Evolutionary conservation across 148 eudicot species (phyloP), one percentile per base, ranked within the genome.

Genomic region (Bassia scoparia): DNA sequence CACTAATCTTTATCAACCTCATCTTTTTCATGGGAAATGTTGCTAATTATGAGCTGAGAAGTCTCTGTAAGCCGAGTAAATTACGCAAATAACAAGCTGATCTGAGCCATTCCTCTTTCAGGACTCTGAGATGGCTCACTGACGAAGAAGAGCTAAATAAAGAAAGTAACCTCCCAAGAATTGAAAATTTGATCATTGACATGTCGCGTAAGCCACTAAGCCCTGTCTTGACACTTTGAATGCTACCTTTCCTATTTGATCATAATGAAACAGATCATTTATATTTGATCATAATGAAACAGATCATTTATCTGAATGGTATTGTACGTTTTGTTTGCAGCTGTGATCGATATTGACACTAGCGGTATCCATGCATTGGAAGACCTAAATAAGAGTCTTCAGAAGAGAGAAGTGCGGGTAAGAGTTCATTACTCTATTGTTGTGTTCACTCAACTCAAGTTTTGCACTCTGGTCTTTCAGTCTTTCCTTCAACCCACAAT

Each of bases 291-390:
- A n/a, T 7, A 14, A 8, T 41, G 46, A 41, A 41, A 41, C 0
- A 1, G 12, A 8, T 41, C 46, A 41, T 41, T 5, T 11, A 41
- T 71, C n/a, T 2, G 29, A 33, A 18, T 43, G 20, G 1, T 9
- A 15, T 37, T 15, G 17, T 56, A 31, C 6, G 1, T 14, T 60
- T 56, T 24, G 20, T 11, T 48, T 82, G 86, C 89, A 89, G 95
- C 95, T 70, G 95, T 89, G 20, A 83, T 80, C 20, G 95, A 89
- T 77, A 86, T 89, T 61, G 95, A 89, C 67, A 89, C 95, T 1
- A 86, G 95, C 29, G 88, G 95, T 23, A 86, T 87, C 68, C 88
- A 89, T 75, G 86, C 95, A 49, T 54, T 89, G 31, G 89, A 89
- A 78, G 89, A 89, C 69, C 61, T 89, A 37, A 17, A 73, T 62